Conservation (phyloP, 2,329 filamentous ascomycete genomes). For the Paraphoma sp. region DNA sequence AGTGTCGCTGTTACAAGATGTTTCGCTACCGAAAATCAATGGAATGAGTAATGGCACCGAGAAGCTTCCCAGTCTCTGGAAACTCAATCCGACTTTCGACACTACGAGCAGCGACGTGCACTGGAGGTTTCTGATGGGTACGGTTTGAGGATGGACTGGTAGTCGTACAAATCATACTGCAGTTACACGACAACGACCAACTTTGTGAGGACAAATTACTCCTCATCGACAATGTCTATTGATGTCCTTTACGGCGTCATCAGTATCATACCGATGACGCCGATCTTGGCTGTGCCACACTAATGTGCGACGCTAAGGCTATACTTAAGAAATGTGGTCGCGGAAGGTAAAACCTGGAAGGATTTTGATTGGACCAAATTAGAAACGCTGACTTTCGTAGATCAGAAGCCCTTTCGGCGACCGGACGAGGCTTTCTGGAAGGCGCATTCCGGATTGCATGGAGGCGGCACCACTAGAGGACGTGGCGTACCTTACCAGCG, state of each 20-base stretch:
- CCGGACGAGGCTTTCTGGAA: conserved; percentile 1
- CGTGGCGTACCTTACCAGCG: not conserved
- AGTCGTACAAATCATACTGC: not conserved
- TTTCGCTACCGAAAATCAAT: conserved; percentile 37
- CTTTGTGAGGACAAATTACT: not conserved
- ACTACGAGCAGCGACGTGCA: conserved; percentile 40
- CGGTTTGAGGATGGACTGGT: conserved; percentile 26
- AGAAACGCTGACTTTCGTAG: too few relatives aligned
- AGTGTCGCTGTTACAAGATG: conserved; percentile 41
- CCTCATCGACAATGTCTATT: too few relatives aligned
- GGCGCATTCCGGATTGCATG: not conserved
- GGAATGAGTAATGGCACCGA: conserved; percentile 30
- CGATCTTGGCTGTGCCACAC: too few relatives aligned
- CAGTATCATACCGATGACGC: too few relatives aligned
- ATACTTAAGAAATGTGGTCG: too few relatives aligned
- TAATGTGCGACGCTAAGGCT: too few relatives aligned
- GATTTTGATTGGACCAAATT: too few relatives aligned
- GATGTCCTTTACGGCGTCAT: too few relatives aligned
- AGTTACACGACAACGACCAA: not conserved
- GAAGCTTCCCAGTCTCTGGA: conserved; percentile 35
- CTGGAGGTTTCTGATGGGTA: conserved; percentile 44
- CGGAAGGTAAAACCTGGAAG: too few relatives aligned
- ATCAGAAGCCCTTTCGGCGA: not conserved
- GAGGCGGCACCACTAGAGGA: not conserved
- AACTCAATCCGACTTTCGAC: conserved; percentile 36